Base-by-base conservation (phyloP, 2,329 filamentous ascomycete genomes). In the Sporothrix humicola region DNA sequence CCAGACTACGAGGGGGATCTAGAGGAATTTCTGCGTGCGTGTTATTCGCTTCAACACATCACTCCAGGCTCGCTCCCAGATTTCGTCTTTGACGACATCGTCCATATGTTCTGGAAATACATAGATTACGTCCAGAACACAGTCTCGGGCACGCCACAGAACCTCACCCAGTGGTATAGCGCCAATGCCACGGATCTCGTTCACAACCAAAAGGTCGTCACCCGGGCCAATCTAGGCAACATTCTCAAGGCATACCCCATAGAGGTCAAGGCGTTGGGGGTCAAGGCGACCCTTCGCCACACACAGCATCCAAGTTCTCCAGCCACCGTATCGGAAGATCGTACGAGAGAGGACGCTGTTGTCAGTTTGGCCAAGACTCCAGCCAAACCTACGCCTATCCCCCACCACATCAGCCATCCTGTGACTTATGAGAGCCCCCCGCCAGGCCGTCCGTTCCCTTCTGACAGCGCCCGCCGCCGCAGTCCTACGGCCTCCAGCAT, bases 31-130 rank as follows among this genome's bases (percentile, higher is more conserved):
- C 77, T 87, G 31, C 81, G 80, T 26, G 85, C 84, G 0, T 84
- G 86, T 69, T 77, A 85, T 0, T 85, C 69, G 3, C 81, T 75
- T 77, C 88, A 8, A 79, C 83, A 20, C 81, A 80, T 1, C 79
- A 80, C 58, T 76, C 79, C 31, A 76, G 79, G 69, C 13, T 79
- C 79, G 9, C 77, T 87, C 20, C 80, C 82, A 13, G 81, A 82
- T 31, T 86, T 80, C 71, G 77, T 87, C 0, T 88, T 84, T 74
- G 87, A 89, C 76, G 87, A 89, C 72, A 87, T 88, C 71, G 83
- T 89, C 63, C 79, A 81, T 12, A 79, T 79, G 2, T 88, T 85
- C 69, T 80, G 82, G 1, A 78, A 83, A 0, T 89, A 83, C 75
- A 75, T 82, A 7, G 75, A 77, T 0, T 87, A 88, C 72, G 81